A percentile compares a stretch with the other conserved stretches of the same genome.
Evolutionary conservation across 1,139 yeast species (phyloP).

Genomic region (Blastobotrys apis): DNA sequence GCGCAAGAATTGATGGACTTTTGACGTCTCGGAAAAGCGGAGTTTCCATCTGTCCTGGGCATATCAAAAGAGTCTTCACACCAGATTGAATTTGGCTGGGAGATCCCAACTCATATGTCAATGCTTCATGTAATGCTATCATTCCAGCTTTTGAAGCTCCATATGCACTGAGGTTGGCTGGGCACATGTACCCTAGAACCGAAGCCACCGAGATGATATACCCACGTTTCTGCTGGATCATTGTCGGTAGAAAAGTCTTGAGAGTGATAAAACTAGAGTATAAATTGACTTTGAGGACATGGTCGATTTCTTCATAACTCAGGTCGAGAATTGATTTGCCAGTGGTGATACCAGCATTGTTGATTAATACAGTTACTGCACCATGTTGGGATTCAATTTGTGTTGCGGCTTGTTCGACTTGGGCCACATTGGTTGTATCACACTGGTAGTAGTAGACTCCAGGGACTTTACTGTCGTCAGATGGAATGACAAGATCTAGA

Average conservation of each 20-base stretch:
- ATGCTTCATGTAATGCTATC: conserved; percentile 76
- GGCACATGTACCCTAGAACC: conserved; percentile 77
- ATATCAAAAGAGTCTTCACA: conserved; percentile 61
- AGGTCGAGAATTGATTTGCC: conserved; percentile 52
- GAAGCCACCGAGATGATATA: conserved; percentile 78
- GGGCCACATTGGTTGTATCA: conserved; percentile 53
- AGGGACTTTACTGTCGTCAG: too few species aligned
- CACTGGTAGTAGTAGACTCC: conserved; percentile 60
- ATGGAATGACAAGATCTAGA: conserved; percentile 46
- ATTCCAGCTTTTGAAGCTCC: conserved; percentile 90
- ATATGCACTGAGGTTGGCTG: conserved; percentile 74
- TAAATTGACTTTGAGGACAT: conserved; percentile 60
- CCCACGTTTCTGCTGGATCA: conserved; percentile 62
- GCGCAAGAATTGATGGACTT: conserved; percentile 80
- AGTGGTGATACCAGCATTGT: conserved; percentile 72
- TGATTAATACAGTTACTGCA: conserved; percentile 58
- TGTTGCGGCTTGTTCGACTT: conserved; percentile 19
- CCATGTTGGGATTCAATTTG: conserved; percentile 49
- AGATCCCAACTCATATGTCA: conserved; percentile 61
- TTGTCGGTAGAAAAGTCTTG: conserved; percentile 65
- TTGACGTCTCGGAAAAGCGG: conserved; percentile 62
- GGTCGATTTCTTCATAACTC: conserved; percentile 54
- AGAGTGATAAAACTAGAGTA: conserved; percentile 65
- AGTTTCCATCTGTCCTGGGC: conserved; percentile 85
- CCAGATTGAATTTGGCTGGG: conserved; percentile 7